Conservation (phyloP, 495 filamentous ascomycete genomes). For the Achaetomiella virescens region DNA sequence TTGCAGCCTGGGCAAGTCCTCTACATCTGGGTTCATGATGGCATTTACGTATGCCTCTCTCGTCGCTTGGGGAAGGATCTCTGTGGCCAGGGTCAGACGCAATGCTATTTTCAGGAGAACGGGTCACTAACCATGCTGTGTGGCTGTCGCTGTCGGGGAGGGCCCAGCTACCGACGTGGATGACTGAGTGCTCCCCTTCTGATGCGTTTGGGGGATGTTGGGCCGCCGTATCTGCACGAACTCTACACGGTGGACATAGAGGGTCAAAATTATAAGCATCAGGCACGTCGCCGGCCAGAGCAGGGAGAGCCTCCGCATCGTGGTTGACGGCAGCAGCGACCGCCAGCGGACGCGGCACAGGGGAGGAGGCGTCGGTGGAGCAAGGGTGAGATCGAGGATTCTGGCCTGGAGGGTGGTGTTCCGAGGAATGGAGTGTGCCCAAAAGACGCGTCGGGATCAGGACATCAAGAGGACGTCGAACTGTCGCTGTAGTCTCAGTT, state of each 20-base stretch:
- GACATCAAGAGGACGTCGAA: too few species aligned
- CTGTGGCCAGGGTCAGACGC: neutral
- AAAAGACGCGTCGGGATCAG: too few species aligned
- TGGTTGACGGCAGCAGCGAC: too few species aligned
- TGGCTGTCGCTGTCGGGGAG: neutral
- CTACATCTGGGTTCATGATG: neutral
- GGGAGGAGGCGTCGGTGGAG: too few species aligned
- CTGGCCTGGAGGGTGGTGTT: too few species aligned
- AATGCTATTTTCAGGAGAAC: neutral
- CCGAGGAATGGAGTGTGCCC: too few species aligned
- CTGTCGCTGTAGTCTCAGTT: too few species aligned
- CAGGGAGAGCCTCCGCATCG: too few species aligned
- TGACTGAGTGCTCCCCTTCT: neutral
- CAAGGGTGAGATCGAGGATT: too few species aligned
- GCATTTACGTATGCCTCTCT: neutral
- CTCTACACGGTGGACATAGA: neutral
- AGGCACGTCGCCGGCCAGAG: neutral
- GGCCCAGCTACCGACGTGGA: neutral
- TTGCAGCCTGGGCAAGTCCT: neutral
- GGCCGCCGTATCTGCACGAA: neutral
- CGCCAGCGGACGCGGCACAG: too few species aligned
- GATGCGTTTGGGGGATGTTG: neutral
- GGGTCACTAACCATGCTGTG: neutral
- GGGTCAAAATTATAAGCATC: neutral
- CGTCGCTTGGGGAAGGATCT: neutral